A percentile compares a stretch with the other conserved stretches of the same genome.
These are phyloP conservation scores for Coniophora puteana DNA, from an alignment of 1,284 basidiomycete species.

Conservation along the genomic window DNA sequence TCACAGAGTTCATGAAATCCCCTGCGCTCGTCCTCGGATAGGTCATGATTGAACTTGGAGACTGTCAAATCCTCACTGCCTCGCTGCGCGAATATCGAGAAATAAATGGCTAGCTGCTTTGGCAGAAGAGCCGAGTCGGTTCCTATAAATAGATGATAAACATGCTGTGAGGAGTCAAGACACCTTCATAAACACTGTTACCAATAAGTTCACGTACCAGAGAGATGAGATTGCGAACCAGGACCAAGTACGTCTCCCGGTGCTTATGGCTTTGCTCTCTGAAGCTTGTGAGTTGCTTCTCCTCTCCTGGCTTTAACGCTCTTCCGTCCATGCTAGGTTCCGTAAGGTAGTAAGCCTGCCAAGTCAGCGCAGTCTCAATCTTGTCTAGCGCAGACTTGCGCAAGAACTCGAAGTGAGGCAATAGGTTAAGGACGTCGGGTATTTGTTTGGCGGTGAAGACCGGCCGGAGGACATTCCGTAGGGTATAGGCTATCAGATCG, in stretches of 20 bases:
- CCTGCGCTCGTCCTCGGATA: slow-evolving; percentile 26
- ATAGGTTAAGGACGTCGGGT: slow-evolving; percentile 37
- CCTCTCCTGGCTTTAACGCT: slow-evolving; percentile 16
- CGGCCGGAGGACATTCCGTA: slow-evolving; percentile 36
- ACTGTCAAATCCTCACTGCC: slow-evolving; percentile 17
- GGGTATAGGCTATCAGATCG: no score
- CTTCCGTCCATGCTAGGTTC: slow-evolving; percentile 10
- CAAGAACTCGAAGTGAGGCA: slow-evolving; percentile 38
- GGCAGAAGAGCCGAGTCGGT: slow-evolving; percentile 29
- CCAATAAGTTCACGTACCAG: neutral
- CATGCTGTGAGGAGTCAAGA: slow-evolving; percentile 26
- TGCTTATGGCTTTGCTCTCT: slow-evolving; percentile 12
- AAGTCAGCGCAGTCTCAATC: slow-evolving; percentile 28
- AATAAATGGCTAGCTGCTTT: slow-evolving; percentile 38
- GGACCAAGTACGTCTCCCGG: slow-evolving; percentile 32
- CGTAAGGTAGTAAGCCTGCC: slow-evolving; percentile 30
- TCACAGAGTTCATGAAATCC: slow-evolving; percentile 20
- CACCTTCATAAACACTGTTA: neutral
- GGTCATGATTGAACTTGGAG: slow-evolving; percentile 26
- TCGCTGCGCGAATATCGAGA: slow-evolving; percentile 32
- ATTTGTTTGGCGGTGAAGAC: slow-evolving; percentile 30
- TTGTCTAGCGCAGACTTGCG: slow-evolving; percentile 29
- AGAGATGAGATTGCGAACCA: slow-evolving; percentile 24
- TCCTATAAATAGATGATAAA: slow-evolving; percentile 34
- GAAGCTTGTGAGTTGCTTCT: slow-evolving; percentile 10